phyloP scores from a whole-genome alignment of 805 yeast species.

The Kluyveromyces wickerhamii region DNA sequence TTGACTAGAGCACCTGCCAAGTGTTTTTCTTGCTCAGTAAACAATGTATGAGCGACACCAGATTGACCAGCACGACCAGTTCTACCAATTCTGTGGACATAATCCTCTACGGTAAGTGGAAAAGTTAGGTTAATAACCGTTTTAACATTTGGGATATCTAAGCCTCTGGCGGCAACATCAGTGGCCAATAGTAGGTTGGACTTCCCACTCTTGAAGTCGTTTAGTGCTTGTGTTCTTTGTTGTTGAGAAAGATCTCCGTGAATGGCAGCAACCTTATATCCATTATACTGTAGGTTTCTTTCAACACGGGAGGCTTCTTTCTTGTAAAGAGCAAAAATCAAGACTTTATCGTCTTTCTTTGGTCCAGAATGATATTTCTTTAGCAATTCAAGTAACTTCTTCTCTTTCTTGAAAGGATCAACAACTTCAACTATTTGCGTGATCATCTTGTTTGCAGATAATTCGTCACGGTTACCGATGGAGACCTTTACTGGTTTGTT shows the following conservation, averaged over 20 bases:
- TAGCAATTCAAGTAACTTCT: slow-evolving; percentile 60
- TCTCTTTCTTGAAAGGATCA: slow-evolving; percentile 74
- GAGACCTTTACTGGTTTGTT: slow-evolving; percentile 78
- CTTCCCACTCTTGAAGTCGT: slow-evolving; percentile 74
- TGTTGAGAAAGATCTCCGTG: slow-evolving; percentile 93
- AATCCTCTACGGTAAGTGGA: slow-evolving; percentile 94
- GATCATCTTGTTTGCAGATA: slow-evolving; percentile 89
- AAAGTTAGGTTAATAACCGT: slow-evolving; percentile 91
- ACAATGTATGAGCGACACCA: slow-evolving; percentile 90
- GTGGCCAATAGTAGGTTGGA: slow-evolving; percentile 82
- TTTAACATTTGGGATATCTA: slow-evolving; percentile 95
- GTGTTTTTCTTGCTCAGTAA: slow-evolving; percentile 95
- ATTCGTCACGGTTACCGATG: slow-evolving; percentile 90
- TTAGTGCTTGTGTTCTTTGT: slow-evolving; percentile 84
- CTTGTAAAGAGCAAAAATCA: slow-evolving; percentile 90
- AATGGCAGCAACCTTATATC: slow-evolving; percentile 80
- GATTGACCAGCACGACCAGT: slow-evolving; percentile 96
- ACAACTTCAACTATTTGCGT: slow-evolving; percentile 90
- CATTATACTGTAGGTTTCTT: slow-evolving; percentile 59
- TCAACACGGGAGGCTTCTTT: slow-evolving; percentile 94
- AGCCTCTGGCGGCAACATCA: slow-evolving; percentile 96
- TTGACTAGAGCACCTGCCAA: slow-evolving; percentile 90
- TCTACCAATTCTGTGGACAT: slow-evolving; percentile 95
- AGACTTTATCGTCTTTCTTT: slow-evolving; percentile 65
- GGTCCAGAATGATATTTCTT: slow-evolving; percentile 65